Base-by-base conservation (phyloP, 371 early-diverging fungal genomes). In the Mucor piriformis region DNA sequence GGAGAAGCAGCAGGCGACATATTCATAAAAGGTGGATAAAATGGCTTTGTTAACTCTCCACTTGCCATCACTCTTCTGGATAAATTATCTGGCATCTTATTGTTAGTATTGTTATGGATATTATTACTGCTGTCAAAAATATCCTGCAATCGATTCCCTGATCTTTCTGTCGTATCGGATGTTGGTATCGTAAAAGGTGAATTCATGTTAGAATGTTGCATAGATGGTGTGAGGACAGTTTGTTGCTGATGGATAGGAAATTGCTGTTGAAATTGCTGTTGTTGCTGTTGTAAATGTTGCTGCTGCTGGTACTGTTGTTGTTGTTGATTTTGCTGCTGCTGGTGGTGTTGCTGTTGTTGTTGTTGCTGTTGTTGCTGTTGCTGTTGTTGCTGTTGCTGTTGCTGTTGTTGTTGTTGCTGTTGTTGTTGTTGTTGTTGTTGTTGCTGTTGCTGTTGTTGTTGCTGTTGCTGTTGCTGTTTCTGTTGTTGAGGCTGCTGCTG, bases 1-100 rank as follows among this genome's bases (percentile, higher is more conserved):
- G 78, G 79, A 13, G 79, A 77, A 18, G 74, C 68, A 11, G 74
- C 64, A 20, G 59, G 64, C 8, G 64, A 53, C 44, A 50, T 48
- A 18, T 50, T 53, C 27, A 64, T 43, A 21, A 70, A 70, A 6
- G 74, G 77, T 8, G 67, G 69, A 52, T 76, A 74, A 15, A 64
- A 56, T 2, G 68, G 69, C 46, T 66, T 54, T 18, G 66, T 74
- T 27, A 64, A 25, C 18, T 64, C 60, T 11, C 65, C 65, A 37
- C 59, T 64, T 5, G 54, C 50, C 21, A 64, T 64, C 4, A 37
- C 49, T 29, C 60, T 38, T 54, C 56, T 33, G 23, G 43, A 42
- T 7, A 33, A 23, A 25, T 44, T 33, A 27, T 32, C 32, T 20
- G 16, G 2, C 51, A 51, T 35, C 48, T 25, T 60, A 15, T 46